phyloP scores from a whole-genome alignment of 2,329 filamentous ascomycete genomes.

The Pezicula radicicola region DNA sequence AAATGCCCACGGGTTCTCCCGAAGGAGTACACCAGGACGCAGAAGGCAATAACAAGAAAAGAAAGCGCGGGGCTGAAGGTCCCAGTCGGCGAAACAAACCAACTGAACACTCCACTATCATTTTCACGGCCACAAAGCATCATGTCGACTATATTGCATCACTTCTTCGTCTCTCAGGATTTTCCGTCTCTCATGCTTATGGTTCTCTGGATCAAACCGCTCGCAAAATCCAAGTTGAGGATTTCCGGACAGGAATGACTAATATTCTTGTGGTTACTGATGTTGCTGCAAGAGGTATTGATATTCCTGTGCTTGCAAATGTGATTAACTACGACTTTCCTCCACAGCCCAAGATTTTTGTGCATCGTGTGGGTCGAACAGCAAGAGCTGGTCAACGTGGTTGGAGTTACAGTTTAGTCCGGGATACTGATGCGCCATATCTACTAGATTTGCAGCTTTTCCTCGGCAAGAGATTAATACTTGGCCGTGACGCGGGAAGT shows the following conservation, averaged over 20 bases:
- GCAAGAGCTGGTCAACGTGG: conserved; percentile 89
- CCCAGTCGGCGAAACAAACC: conserved; percentile 64
- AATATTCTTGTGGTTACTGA: conserved; percentile 96
- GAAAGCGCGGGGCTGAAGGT: conserved; percentile 60
- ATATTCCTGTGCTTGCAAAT: conserved; percentile 93
- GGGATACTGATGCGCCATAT: conserved; percentile 86
- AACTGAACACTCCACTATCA: conserved; percentile 87
- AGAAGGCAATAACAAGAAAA: conserved; percentile 56
- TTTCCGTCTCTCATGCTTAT: conserved; percentile 90
- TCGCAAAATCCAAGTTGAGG: conserved; percentile 85
- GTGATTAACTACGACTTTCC: conserved; percentile 99
- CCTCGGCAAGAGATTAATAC: conserved; percentile 75
- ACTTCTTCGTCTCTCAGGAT: conserved; percentile 78
- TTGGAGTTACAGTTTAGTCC: conserved; percentile 92
- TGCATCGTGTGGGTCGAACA: conserved; percentile 93
- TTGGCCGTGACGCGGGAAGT: conserved; percentile 63
- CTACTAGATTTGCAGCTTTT: conserved; percentile 93
- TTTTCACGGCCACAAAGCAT: conserved; percentile 94
- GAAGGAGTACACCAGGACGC: conserved; percentile 37
- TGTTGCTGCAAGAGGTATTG: conserved; percentile 93
- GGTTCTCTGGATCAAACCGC: conserved; percentile 93
- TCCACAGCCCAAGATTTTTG: conserved; percentile 92
- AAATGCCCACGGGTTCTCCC: conserved; percentile 73
- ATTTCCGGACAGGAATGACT: conserved; percentile 79
- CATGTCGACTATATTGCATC: conserved; percentile 90